Conservation (phyloP, 345 rosid genomes). For the Cardamine chenopodiifolia region DNA sequence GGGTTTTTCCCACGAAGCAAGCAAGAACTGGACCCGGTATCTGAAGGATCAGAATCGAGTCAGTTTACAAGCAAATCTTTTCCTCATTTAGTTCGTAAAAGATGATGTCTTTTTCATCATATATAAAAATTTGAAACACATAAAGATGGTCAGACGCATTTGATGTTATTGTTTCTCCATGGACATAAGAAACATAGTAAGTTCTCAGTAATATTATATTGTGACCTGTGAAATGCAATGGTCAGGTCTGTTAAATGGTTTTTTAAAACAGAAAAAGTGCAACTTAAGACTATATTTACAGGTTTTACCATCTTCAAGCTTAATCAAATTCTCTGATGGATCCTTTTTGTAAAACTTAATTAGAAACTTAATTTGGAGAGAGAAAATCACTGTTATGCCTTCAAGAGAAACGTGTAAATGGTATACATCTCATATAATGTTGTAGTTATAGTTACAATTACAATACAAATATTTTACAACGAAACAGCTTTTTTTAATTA, state of each 20-base stretch:
- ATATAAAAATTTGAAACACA: neutral
- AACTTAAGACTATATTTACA: neutral
- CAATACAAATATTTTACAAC: neutral
- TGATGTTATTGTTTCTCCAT: neutral
- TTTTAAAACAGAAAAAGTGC: no score
- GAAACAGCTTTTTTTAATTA: neutral
- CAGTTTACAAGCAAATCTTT: neutral
- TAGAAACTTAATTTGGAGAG: neutral
- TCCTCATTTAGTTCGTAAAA: slow-evolving; percentile 23
- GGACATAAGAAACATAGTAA: neutral
- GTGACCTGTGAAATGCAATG: neutral
- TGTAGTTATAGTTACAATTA: neutral
- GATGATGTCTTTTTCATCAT: neutral
- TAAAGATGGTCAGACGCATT: neutral
- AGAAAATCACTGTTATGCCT: neutral
- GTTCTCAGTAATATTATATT: neutral
- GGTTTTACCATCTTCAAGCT: neutral
- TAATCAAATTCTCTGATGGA: neutral
- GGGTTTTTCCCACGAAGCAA: slow-evolving; percentile 3
- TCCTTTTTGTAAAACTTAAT: neutral
- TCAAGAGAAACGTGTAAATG: neutral
- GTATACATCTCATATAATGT: neutral
- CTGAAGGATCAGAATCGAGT: neutral
- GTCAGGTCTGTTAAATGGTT: neutral
- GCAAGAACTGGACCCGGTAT: neutral